A percentile compares a stretch with the other conserved stretches of the same genome.
Conservation (phyloP, 495 filamentous ascomycete species). For the Neurospora pannonica region DNA sequence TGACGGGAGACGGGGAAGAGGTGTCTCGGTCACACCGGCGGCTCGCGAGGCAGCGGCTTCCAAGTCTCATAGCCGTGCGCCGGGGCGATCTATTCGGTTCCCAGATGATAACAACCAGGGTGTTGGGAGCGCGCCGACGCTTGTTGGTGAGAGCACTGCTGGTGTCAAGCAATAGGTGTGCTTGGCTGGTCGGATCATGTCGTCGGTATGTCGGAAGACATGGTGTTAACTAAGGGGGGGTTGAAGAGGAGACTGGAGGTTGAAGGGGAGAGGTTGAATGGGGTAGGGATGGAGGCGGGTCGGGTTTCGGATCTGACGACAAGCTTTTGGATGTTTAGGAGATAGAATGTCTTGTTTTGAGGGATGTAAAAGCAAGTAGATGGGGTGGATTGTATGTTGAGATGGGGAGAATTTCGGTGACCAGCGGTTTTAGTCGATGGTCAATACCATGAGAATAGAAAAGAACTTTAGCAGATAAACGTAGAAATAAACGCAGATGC, state of each 20-base stretch:
- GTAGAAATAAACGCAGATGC: background rate
- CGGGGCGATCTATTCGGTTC: constrained; percentile 32
- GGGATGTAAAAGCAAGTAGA: background rate
- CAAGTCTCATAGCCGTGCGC: background rate
- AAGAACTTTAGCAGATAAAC: background rate
- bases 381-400: background rate
- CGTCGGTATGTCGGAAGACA: background rate
- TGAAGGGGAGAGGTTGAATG: background rate
- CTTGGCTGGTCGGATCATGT: background rate
- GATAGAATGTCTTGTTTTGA: background rate
- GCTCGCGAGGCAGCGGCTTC: background rate
- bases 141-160: background rate
- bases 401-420: background rate
- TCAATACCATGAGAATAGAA: background rate
- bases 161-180: background rate
- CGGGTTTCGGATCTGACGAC: too few species aligned
- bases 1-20: background rate
- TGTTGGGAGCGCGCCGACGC: background rate
- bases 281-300: background rate
- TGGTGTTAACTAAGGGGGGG: background rate
- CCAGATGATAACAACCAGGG: constrained; percentile 25
- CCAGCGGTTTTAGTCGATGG: background rate
- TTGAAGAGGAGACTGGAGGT: background rate
- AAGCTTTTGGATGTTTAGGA: too few species aligned
- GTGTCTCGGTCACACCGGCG: background rate